Evolutionary conservation across 345 rosid genomes (phyloP).

Genomic region (Syzygium jambos): DNA sequence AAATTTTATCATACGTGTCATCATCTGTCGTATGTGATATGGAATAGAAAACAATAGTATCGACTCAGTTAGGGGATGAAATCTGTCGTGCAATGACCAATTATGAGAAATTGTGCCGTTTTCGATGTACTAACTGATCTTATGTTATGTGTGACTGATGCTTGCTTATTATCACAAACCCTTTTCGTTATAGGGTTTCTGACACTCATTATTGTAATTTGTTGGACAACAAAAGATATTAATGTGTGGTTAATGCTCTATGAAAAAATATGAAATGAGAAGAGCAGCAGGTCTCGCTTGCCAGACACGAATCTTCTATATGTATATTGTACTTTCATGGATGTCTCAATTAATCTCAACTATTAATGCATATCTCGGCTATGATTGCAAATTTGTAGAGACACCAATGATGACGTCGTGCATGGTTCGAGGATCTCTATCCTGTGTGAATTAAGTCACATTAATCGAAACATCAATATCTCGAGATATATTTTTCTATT

Average conservation of each 20-base stretch:
- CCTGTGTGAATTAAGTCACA: neutral
- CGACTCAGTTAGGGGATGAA: neutral
- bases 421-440: neutral
- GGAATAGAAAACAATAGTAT: neutral
- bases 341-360: neutral
- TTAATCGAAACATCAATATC: neutral
- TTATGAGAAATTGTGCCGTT: neutral
- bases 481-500: neutral
- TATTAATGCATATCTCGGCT: neutral
- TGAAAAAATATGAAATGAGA: neutral
- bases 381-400: neutral
- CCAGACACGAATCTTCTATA: neutral
- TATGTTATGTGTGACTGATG: neutral
- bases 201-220: neutral
- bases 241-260: neutral
- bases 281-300: neutral
- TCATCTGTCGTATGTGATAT: neutral
- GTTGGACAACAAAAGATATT: neutral
- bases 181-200: neutral
- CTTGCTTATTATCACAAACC: neutral
- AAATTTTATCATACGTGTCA: too few relatives aligned
- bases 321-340: neutral
- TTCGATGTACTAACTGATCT: accelerated
- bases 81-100: neutral
- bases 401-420: neutral